These are phyloP conservation scores for Herpetospermum pedunculosum DNA, from an alignment of 306 rosid species.

Conservation along the genomic window DNA sequence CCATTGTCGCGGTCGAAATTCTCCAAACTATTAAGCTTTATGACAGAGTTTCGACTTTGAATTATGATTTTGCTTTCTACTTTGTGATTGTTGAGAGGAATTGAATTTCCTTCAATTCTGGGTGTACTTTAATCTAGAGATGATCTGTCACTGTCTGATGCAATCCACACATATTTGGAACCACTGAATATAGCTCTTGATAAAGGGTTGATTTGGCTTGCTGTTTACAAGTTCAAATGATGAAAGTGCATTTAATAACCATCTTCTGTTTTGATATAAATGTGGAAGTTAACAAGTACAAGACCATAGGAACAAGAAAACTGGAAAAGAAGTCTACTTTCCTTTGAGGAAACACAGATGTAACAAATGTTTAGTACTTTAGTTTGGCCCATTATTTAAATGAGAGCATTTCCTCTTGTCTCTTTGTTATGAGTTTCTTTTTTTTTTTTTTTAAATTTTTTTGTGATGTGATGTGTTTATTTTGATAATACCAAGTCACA, in stretches of 20 bases:
- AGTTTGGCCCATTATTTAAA: background rate
- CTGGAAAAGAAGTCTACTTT: background rate
- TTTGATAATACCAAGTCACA: constrained; percentile 5
- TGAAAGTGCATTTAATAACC: background rate
- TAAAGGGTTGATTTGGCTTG: background rate
- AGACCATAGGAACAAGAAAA: background rate
- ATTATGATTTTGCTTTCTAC: background rate
- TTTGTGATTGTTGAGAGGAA: background rate
- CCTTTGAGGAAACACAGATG: background rate
- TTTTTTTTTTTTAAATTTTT: too few species aligned
- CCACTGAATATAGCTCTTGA: background rate
- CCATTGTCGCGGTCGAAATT: background rate
- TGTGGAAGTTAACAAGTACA: background rate
- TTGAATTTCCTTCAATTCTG: background rate
- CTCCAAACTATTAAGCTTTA: background rate
- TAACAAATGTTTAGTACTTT: background rate
- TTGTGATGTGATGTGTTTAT: background rate
- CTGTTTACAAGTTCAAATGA: background rate
- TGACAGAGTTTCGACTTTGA: background rate
- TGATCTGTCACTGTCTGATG: background rate
- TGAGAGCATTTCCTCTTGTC: background rate
- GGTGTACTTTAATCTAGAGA: background rate
- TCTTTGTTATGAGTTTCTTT: background rate
- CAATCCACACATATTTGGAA: background rate
- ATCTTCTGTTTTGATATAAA: background rate